phyloP scores from a whole-genome alignment of 768 basidiomycete species.

The Sarcomyxa edulis region DNA sequence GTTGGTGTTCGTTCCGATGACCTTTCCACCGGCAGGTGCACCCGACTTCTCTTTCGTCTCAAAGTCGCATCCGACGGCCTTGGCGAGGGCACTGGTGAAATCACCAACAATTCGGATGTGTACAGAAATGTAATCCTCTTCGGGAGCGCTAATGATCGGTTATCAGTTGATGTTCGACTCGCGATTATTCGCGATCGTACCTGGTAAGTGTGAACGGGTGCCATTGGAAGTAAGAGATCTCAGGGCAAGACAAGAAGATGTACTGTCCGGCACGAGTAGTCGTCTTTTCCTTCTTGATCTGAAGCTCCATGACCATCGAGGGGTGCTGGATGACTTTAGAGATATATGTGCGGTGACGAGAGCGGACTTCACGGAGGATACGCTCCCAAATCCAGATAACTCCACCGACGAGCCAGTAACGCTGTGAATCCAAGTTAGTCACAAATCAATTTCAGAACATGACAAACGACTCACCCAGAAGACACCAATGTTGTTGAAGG shows the following conservation, averaged over 20 bases:
- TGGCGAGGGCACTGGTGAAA: constrained; percentile 80
- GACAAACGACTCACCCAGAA: constrained; percentile 73
- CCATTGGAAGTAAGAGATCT: constrained; percentile 94
- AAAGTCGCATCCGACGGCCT: constrained; percentile 82
- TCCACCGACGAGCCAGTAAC: constrained; percentile 88
- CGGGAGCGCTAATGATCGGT: constrained; percentile 60
- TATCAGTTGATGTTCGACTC: constrained; percentile 1
- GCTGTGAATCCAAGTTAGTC: constrained; percentile 32
- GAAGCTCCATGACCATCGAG: constrained; percentile 89
- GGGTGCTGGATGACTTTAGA: constrained; percentile 96
- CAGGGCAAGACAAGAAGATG: constrained; percentile 88
- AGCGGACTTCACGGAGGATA: constrained; percentile 86
- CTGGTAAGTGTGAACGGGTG: constrained; percentile 95
- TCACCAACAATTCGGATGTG: constrained; percentile 93
- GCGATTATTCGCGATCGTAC: constrained; percentile 24
- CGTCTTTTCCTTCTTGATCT: constrained; percentile 95
- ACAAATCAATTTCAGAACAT: constrained; percentile 5
- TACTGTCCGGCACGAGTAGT: constrained; percentile 84
- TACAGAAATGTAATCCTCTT: constrained; percentile 92
- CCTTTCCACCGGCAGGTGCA: constrained; percentile 44
- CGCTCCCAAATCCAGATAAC: constrained; percentile 85
- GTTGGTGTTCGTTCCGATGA: constrained; percentile 51
- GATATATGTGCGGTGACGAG: constrained; percentile 87
- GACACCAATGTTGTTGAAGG: constrained; percentile 79
- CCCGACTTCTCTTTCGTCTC: constrained; percentile 46